These are phyloP conservation scores for Avena sativa DNA, from an alignment of 176 grass and related monocot species.

Conservation along the genomic window DNA sequence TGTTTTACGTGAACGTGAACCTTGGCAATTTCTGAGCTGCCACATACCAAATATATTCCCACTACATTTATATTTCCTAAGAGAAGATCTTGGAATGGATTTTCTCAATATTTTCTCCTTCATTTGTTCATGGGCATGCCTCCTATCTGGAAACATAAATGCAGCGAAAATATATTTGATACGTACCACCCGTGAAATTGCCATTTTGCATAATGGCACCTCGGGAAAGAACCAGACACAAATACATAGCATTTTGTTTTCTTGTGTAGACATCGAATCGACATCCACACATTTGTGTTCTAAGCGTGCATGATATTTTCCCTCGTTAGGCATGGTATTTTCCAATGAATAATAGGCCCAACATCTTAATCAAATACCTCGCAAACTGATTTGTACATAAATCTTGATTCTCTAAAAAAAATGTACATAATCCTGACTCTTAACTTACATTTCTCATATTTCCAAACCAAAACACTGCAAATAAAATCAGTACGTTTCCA, in stretches of 20 bases:
- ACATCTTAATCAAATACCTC: neutral
- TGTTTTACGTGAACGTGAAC: neutral
- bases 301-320: too few relatives aligned
- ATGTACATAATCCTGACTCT: neutral
- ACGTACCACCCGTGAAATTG: neutral
- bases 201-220: neutral
- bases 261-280: neutral
- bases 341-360: neutral
- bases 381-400: neutral
- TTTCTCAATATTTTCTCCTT: neutral
- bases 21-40: neutral
- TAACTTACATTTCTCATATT: neutral
- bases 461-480: neutral
- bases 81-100: neutral
- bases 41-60: neutral
- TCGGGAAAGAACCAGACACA: neutral
- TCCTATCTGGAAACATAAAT: neutral
- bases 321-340: neutral
- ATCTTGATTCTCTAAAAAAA: neutral
- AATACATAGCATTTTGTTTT: neutral
- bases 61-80: neutral
- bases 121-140: neutral
- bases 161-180: neutral
- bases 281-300: too few relatives aligned
- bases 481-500: neutral